These are phyloP conservation scores for Talinum fruticosum DNA, from an alignment of 148 eudicot species.

Conservation along the genomic window DNA sequence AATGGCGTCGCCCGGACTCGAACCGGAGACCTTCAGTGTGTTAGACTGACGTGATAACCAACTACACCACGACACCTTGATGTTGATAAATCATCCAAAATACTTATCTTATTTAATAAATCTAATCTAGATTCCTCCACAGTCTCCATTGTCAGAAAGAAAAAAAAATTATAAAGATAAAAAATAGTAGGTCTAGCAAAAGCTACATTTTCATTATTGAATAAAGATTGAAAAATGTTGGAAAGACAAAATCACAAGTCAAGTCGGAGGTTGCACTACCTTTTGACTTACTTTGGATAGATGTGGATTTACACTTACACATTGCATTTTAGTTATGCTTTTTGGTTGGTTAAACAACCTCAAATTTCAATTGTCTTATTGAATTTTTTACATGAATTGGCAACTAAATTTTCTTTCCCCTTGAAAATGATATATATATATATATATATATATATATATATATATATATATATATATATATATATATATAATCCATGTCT, in stretches of 20 bases:
- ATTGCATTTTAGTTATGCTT: not conserved
- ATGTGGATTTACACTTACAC: not conserved
- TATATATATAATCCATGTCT: too few species aligned
- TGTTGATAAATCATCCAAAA: too few species aligned
- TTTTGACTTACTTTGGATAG: not conserved
- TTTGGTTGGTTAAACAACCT: not conserved
- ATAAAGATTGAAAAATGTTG: not conserved
- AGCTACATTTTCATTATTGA: conserved; percentile 5
- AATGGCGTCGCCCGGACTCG: conserved; percentile 85
- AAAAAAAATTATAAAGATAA: too few species aligned
- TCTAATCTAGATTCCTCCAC: too few species aligned
- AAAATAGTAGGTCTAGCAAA: not conserved
- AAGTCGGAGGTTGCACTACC: too few species aligned
- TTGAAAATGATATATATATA: too few species aligned
- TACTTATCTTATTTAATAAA: too few species aligned
- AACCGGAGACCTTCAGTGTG: conserved; percentile 99
- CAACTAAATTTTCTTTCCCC: not conserved
- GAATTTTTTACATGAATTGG: not conserved
- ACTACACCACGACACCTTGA: conserved; percentile 92
- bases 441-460: too few species aligned
- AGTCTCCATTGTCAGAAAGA: too few species aligned
- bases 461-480: too few species aligned
- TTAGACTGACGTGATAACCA: conserved; percentile 99
- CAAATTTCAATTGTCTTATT: too few species aligned
- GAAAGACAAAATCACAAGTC: too few species aligned